Conservation (phyloP, 352 stramenopile genomes). For the Phytophthora chlamydospora region DNA sequence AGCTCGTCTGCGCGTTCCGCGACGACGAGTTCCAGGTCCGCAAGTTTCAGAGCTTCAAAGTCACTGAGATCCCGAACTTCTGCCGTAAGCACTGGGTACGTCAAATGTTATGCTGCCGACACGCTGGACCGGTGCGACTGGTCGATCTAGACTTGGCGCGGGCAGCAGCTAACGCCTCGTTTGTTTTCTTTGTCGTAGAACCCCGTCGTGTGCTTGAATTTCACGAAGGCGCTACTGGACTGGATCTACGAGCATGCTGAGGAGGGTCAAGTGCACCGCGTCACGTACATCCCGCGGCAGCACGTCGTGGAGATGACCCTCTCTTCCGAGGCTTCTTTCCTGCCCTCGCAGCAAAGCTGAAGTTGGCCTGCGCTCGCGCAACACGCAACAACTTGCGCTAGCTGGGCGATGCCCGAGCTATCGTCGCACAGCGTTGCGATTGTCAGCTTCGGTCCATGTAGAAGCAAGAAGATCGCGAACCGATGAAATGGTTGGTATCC, state of each 20-base stretch:
- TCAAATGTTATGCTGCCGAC: conserved; percentile 11
- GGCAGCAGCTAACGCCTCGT: conserved; percentile 22
- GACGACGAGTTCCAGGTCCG: conserved; percentile 60
- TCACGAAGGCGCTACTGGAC: conserved; percentile 64
- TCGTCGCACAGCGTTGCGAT: conserved; percentile 16
- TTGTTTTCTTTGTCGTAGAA: conserved; percentile 33
- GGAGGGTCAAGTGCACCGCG: conserved; percentile 47
- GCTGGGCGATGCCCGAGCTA: conserved; percentile 20
- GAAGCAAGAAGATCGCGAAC: conserved; percentile 27
- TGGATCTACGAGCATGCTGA: conserved; percentile 57
- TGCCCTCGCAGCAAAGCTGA: conserved; percentile 19
- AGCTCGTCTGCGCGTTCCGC: conserved; percentile 78
- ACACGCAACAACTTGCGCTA: conserved; percentile 3
- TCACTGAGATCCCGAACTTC: conserved; percentile 65
- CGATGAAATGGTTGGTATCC: conserved; percentile 17
- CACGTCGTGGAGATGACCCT: conserved; percentile 55
- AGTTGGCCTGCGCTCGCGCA: not conserved
- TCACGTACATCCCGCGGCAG: conserved; percentile 57
- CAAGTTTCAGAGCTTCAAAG: conserved; percentile 74
- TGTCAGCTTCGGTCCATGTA: conserved; percentile 26
- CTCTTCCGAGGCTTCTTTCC: conserved; percentile 38
- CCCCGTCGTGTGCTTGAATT: conserved; percentile 70
- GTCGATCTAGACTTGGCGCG: conserved; percentile 9
- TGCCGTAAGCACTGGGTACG: conserved; percentile 77
- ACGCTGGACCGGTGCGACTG: conserved; percentile 12